Evolutionary conservation across 2,329 filamentous ascomycete genomes (phyloP).

Genomic region (Coniosporium tulheliwenetii): DNA sequence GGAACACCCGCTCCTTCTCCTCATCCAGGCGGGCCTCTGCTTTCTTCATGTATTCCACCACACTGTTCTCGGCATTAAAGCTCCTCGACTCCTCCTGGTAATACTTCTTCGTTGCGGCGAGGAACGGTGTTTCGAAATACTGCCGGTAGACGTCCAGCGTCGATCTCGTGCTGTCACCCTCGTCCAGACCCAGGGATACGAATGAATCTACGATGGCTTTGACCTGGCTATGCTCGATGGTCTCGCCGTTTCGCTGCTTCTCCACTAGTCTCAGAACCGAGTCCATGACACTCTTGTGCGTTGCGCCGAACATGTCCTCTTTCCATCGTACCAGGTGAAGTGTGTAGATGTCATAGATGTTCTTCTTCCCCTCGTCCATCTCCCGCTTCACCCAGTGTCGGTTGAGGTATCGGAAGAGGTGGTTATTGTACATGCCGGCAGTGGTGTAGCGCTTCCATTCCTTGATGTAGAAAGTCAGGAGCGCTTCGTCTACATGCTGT

Average conservation of each 20-base stretch:
- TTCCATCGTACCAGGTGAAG: constrained; percentile 94
- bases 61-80: constrained; percentile 90
- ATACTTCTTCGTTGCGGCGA: constrained; percentile 68
- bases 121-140: constrained; percentile 87
- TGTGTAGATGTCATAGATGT: constrained; percentile 96
- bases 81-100: constrained; percentile 86
- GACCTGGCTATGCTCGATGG: constrained; percentile 92
- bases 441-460: constrained; percentile 95
- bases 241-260: constrained; percentile 94
- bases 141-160: constrained; percentile 88
- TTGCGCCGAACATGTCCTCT: constrained; percentile 70
- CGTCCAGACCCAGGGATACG: constrained; percentile 81
- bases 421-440: constrained; percentile 93
- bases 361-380: constrained; percentile 97
- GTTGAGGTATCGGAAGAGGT: constrained; percentile 91
- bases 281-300: constrained; percentile 82
- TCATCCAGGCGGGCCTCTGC: constrained; percentile 78
- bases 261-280: constrained; percentile 90
- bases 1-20: constrained; percentile 81
- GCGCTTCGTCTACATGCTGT: constrained; percentile 72
- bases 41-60: constrained; percentile 99
- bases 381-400: constrained; percentile 98
- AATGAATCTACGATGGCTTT: constrained; percentile 96
- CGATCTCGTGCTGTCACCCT: constrained; percentile 81
- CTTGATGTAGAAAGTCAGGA: constrained; percentile 84